Base-by-base conservation (phyloP, 345 rosid genomes). In the Reutealis trisperma region DNA sequence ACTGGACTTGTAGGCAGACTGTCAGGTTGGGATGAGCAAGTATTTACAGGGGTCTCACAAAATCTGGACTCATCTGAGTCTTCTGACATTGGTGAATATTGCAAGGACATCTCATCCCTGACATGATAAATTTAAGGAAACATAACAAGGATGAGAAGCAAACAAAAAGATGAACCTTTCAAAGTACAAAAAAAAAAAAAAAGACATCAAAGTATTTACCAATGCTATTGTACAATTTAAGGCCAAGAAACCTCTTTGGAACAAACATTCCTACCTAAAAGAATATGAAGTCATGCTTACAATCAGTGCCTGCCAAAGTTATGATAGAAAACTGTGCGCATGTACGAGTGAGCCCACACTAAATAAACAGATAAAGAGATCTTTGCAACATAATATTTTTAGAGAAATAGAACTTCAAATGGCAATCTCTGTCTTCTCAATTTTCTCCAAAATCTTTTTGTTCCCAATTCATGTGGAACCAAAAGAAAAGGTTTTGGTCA, bases 51-150 rank as follows among this genome's bases (percentile, higher is more conserved):
- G 58, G 86, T 83, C 71, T 96, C 97, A 12, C 85, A 86, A 77
- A 85, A 90, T 70, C 95, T 85, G 0, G 82, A 85, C 75, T 94
- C 97, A 34, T 94, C 98, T 0, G 89, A 93, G 80, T 94, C 98
- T 78, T 96, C 98, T 54, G 96, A 96, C 97, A 92, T 94, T 27
- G 97, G 98, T 59, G 98, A 96, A 84, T 94, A 94, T 76, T 96
- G 97, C 79, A 90, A 78, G 19, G 94, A 68, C 83, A 92, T 69
- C 67, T 93, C 99, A 84, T 96, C 98, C 88, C 97, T 96, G 85
- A 37, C 78, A 75, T 27, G 10, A 57, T 4, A n/a, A 19, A 65
- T 58, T 41, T 30, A 34, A 77, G 25, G 65, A 65, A 63, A 41
- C 60, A 42, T 3, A 41, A n/a, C 4, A 24, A 34, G 47, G n/a